Conservation (phyloP, 306 rosid species). For the Lablab purpureus region DNA sequence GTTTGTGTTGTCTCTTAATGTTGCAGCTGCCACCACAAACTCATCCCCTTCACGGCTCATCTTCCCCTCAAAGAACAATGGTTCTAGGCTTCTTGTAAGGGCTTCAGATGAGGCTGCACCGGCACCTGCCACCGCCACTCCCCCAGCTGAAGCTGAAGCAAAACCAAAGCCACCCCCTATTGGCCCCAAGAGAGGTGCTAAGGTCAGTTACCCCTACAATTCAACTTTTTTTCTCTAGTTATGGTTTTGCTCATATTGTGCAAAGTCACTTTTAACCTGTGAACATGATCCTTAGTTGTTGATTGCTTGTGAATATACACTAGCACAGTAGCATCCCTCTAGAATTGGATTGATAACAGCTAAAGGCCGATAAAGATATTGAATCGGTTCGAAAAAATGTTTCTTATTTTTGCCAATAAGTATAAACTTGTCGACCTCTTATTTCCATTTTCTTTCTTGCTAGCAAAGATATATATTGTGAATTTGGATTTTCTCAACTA, state of each 20-base stretch:
- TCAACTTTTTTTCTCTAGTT: background rate
- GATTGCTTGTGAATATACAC: background rate
- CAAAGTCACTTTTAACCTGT: background rate
- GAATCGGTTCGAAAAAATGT: background rate
- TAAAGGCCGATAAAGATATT: too few species aligned
- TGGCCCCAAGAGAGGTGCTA: slow-evolving; percentile 92
- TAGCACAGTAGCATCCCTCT: background rate
- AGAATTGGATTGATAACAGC: background rate
- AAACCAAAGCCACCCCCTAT: slow-evolving; percentile 89
- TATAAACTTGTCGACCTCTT: background rate
- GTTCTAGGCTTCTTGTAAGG: slow-evolving; percentile 64
- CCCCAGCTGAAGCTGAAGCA: slow-evolving; percentile 49
- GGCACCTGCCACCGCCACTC: slow-evolving; percentile 52
- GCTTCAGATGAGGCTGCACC: slow-evolving; percentile 68
- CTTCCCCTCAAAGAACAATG: slow-evolving; percentile 54
- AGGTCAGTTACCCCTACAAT: slow-evolving; percentile 52
- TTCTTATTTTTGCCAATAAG: background rate
- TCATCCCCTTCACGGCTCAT: slow-evolving; percentile 55
- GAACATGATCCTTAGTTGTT: slow-evolving; percentile 12
- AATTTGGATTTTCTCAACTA: background rate
- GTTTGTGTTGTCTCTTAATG: slow-evolving; percentile 64
- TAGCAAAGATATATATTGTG: background rate
- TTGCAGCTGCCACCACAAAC: slow-evolving; percentile 46
- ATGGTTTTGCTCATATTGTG: background rate
- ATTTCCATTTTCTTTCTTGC: background rate